These are phyloP conservation scores for Penicillium concentricum DNA, from an alignment of 2,329 filamentous ascomycete species.

Conservation along the genomic window DNA sequence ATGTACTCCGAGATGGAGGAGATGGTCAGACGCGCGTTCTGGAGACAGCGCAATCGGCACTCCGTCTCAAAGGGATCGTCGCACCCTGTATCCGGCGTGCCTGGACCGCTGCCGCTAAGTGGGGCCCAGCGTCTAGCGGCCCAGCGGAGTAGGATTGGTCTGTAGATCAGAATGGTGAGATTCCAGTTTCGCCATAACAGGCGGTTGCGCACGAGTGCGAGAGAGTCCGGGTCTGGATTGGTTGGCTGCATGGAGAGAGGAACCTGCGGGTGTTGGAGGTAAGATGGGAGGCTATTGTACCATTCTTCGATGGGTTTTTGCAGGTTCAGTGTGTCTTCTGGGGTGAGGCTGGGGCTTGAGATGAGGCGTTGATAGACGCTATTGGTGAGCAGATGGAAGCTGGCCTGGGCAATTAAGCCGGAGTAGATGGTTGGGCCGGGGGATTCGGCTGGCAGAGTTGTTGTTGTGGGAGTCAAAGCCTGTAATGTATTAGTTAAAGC, in stretches of 20 bases:
- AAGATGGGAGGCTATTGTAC: constrained; percentile 42
- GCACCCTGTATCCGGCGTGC: constrained; percentile 25
- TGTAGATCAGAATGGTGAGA: constrained; percentile 45
- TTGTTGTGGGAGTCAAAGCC: constrained; percentile 36
- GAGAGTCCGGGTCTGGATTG: constrained; percentile 35
- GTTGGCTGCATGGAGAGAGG: constrained; percentile 23
- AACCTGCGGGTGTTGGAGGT: constrained; percentile 36
- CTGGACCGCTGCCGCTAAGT: constrained; percentile 16
- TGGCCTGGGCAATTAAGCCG: constrained; percentile 43
- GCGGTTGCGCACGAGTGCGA: constrained; percentile 40
- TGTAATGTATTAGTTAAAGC: neutral
- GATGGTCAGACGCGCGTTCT: constrained; percentile 43
- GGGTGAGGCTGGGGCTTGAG: constrained; percentile 41
- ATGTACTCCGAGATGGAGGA: constrained; percentile 44
- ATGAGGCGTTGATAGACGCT: constrained; percentile 47
- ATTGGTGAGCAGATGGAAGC: constrained; percentile 46
- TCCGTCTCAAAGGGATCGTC: constrained; percentile 40
- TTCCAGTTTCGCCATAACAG: constrained; percentile 47
- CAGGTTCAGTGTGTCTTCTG: constrained; percentile 42
- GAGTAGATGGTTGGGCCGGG: constrained; percentile 45
- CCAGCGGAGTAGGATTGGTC: constrained; percentile 45
- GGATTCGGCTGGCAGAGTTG: constrained; percentile 37
- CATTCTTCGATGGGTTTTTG: constrained; percentile 46
- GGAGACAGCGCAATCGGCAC: constrained; percentile 41
- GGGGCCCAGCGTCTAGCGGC: constrained; percentile 37